Evolutionary conservation across 2,329 filamentous ascomycete species (phyloP).

Genomic region (Hymenoscyphus infarciens): DNA sequence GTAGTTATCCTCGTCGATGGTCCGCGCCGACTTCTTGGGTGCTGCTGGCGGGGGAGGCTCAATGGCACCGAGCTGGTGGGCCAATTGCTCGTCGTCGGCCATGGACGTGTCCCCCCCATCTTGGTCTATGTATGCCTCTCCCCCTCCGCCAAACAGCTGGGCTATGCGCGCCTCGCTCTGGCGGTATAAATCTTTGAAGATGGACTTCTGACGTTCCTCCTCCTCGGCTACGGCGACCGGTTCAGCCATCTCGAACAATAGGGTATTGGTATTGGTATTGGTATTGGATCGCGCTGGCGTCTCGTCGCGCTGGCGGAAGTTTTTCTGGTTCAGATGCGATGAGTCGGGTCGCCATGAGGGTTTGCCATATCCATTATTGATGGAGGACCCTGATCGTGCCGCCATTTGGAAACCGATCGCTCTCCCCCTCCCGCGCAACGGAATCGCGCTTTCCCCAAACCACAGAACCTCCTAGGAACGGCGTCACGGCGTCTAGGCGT

Average conservation of each 20-base stretch:
- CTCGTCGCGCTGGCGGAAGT: slow-evolving; percentile 61
- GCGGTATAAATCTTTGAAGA: slow-evolving; percentile 75
- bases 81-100: slow-evolving; percentile 36
- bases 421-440: slow-evolving; percentile 16
- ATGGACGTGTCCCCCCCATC: slow-evolving; percentile 28
- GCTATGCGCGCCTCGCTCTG: slow-evolving; percentile 74
- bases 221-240: slow-evolving; percentile 50
- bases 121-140: slow-evolving; percentile 19
- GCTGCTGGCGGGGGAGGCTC: slow-evolving; percentile 46
- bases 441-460: slow-evolving; percentile 25
- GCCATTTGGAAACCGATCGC: slow-evolving; percentile 12
- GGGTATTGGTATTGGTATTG: slow-evolving; percentile 24
- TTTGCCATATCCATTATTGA: slow-evolving; percentile 44
- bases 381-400: slow-evolving; percentile 25
- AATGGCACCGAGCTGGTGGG: slow-evolving; percentile 49
- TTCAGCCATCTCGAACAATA: slow-evolving; percentile 39
- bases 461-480: slow-evolving; percentile 22
- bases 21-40: slow-evolving; percentile 69
- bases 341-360: slow-evolving; percentile 60
- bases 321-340: slow-evolving; percentile 44
- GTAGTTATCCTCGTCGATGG: slow-evolving; percentile 82
- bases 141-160: slow-evolving; percentile 60
- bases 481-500: slow-evolving; percentile 25
- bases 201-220: slow-evolving; percentile 65
- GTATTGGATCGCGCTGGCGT: slow-evolving; percentile 36